Conservation (phyloP, 75 land plant species). For the Ceratopteris richardii region DNA sequence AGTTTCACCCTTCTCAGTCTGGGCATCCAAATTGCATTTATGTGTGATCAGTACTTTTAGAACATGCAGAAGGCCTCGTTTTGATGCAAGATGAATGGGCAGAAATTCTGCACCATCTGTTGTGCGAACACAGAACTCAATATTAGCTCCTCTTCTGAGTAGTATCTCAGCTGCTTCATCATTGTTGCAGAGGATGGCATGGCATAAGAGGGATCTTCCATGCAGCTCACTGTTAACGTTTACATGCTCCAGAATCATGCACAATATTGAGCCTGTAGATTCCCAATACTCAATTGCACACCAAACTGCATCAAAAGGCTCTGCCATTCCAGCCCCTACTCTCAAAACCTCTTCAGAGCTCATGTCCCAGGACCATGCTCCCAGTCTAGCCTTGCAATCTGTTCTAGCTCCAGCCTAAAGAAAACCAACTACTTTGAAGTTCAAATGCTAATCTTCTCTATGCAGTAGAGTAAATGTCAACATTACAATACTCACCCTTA, state of each 20-base stretch:
- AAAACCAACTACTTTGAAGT: background rate
- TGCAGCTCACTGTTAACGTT: slow-evolving; percentile 33
- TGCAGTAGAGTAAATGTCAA: too few relatives aligned
- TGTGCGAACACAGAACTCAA: slow-evolving; percentile 42
- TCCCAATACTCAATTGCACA: slow-evolving; percentile 93
- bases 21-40: slow-evolving; percentile 41
- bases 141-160: slow-evolving; percentile 44
- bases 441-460: too few relatives aligned
- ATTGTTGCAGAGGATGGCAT: slow-evolving; percentile 73
- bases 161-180: slow-evolving; percentile 46
- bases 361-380: slow-evolving; percentile 91
- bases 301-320: slow-evolving; percentile 64
- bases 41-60: slow-evolving; percentile 41
- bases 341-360: slow-evolving; percentile 69
- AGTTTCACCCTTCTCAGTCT: slow-evolving; percentile 41
- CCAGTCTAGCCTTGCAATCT: slow-evolving; percentile 51
- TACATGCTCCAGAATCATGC: slow-evolving; percentile 42
- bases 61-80: slow-evolving; percentile 28
- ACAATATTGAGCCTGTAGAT: slow-evolving; percentile 50
- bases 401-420: slow-evolving; percentile 54
- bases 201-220: slow-evolving; percentile 71
- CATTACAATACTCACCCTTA: slow-evolving; percentile 36
- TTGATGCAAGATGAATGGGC: slow-evolving; percentile 67
- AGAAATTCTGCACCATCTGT: slow-evolving; percentile 30
- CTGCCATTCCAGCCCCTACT: slow-evolving; percentile 82